phyloP scores from a whole-genome alignment of 805 yeast genomes.

The Saturnispora diversa region DNA sequence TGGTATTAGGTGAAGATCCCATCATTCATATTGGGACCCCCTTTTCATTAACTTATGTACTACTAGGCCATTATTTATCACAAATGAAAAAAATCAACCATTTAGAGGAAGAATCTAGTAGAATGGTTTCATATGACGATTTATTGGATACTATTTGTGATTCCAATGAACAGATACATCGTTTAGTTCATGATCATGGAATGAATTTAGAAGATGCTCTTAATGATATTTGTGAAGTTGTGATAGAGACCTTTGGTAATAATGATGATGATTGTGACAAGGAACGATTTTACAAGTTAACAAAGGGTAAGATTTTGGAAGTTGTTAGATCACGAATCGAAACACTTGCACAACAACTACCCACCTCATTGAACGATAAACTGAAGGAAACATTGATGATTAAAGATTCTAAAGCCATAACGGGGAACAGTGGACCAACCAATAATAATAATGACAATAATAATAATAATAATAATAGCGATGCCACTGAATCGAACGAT shows the following conservation, averaged over 20 bases:
- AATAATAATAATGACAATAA: background rate
- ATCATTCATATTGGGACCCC: slow-evolving; percentile 1
- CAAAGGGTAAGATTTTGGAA: slow-evolving; percentile 30
- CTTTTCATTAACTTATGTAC: background rate
- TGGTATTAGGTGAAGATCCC: background rate
- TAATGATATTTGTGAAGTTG: slow-evolving; percentile 31
- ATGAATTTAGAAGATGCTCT: slow-evolving; percentile 4
- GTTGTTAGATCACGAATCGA: slow-evolving; percentile 35
- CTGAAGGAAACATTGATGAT: slow-evolving; percentile 7
- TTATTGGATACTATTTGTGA: slow-evolving; percentile 26
- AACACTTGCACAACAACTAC: slow-evolving; percentile 32
- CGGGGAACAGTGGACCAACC: slow-evolving; percentile 6
- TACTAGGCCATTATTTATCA: background rate
- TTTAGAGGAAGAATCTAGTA: slow-evolving; percentile 8
- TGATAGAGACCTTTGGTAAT: slow-evolving; percentile 33
- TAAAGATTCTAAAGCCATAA: slow-evolving; percentile 2
- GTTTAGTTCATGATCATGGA: background rate
- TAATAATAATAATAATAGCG: background rate
- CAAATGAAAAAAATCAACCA: slow-evolving; percentile 2
- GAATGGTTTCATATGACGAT: slow-evolving; percentile 38
- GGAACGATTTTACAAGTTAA: slow-evolving; percentile 38
- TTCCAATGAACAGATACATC: background rate
- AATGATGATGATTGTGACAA: slow-evolving; percentile 33
- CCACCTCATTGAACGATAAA: slow-evolving; percentile 23
- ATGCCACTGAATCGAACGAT: background rate